Conservation (phyloP, 2,329 filamentous ascomycete species). For the Seiridium unicorne region DNA sequence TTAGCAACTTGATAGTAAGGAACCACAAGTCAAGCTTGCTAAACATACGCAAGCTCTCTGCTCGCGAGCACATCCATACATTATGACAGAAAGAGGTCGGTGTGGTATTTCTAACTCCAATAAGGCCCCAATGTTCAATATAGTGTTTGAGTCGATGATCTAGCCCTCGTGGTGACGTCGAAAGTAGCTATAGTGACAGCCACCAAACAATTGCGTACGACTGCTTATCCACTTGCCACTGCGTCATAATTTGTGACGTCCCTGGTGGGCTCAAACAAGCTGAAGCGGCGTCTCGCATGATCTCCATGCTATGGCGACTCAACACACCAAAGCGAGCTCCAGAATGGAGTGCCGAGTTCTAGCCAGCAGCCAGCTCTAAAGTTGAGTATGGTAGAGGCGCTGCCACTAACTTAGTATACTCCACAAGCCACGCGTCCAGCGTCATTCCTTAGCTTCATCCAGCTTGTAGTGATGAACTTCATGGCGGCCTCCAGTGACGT, state of each 20-base stretch:
- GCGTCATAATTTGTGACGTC: not conserved
- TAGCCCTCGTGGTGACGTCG: too few species aligned
- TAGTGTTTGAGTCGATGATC: too few species aligned
- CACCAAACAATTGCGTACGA: not conserved
- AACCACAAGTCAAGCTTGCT: not conserved
- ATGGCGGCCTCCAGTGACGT: not conserved
- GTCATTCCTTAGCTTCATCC: not conserved
- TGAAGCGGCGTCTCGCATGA: not conserved
- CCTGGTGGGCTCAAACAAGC: not conserved
- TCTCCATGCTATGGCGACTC: not conserved
- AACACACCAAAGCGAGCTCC: not conserved
- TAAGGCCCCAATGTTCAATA: too few species aligned
- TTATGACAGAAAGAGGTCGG: not conserved
- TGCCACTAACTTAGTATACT: slow-evolving; percentile 1
- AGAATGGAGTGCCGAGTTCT: not conserved
- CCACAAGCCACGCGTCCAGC: slow-evolving; percentile 2
- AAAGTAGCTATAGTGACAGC: not conserved
- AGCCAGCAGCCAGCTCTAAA: not conserved
- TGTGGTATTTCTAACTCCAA: too few species aligned
- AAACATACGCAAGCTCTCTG: not conserved
- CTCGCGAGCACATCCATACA: not conserved
- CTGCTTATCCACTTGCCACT: not conserved
- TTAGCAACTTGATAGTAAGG: not conserved
- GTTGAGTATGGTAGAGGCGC: not conserved
- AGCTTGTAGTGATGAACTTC: not conserved